Evolutionary conservation across 1,139 yeast species (phyloP), one percentile per base, ranked within the genome.

Genomic region (Suhomyces coccinellae): DNA sequence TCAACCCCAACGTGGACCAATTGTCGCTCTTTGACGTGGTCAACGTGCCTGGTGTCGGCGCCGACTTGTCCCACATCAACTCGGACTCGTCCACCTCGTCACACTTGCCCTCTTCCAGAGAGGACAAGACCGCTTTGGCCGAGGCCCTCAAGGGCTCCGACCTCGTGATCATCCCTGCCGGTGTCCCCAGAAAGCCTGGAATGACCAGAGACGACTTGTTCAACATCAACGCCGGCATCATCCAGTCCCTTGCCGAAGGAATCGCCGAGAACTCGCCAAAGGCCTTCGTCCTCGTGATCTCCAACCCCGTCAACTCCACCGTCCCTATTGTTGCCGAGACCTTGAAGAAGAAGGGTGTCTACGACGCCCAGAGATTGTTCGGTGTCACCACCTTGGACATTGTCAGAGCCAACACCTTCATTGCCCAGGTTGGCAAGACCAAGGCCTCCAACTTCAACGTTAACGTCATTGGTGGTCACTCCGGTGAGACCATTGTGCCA

Each of bases 141-240:
- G 70, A 72, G 47, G 88, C 98, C 43, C 77, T 93, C 59, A 77
- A 82, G 54, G 93, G 82, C 54, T 78, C 96, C 42, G 95, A 93
- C 62, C 83, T 93, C 55, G 95, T 93, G 49, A 77, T 93, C 57
- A 91, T 93, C 69, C 98, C 99, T 61, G 99, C 99, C 48, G 99
- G 99, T 74, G 97, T 93, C 48, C 99, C 99, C 73, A 87, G 99
- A 79, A 93, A 93, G 79, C 98, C 98, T 55, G 98, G 98, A 66
- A 91, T 91, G 98, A 90, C 98, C 61, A 82, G 95, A 79, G 99
- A 93, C 68, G 99, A 93, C 66, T 80, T 93, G 66, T 93, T 93
- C 85, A 88, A 89, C 78, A 91, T 95, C 73, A 93, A 93, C 66
- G 99, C 99, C 42, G 86, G 95, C 41, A 93, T 93, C 66, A 96